Conservation (phyloP, 495 filamentous ascomycete species). For the Daldinia concentrica region DNA sequence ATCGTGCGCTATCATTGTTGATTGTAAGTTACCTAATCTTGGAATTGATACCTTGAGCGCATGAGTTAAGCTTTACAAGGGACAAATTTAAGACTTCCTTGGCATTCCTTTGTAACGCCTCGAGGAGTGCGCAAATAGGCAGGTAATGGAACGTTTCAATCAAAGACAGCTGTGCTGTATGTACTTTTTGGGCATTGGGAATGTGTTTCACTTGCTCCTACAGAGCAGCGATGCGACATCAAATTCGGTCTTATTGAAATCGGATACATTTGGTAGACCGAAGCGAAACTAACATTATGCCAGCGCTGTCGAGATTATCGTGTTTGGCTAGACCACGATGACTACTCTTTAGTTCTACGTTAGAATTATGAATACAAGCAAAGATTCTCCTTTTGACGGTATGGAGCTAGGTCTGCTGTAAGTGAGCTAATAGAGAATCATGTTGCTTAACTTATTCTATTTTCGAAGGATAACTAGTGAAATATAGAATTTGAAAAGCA, state of each 20-base stretch:
- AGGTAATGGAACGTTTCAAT: constrained; percentile 26
- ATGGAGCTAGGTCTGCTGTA: not conserved
- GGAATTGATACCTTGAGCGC: not conserved
- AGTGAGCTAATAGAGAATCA: not conserved
- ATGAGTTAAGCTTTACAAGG: not conserved
- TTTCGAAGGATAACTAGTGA: not conserved
- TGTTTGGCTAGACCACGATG: not conserved
- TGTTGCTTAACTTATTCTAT: constrained; percentile 6
- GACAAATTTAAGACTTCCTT: not conserved
- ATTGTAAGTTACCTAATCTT: constrained; percentile 3
- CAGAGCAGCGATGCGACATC: constrained; percentile 14
- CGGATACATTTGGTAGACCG: constrained; percentile 1
- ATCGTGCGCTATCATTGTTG: no score
- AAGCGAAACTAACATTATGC: not conserved
- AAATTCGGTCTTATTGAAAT: constrained; percentile 2
- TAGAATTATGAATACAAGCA: no score
- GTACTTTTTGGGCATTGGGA: not conserved
- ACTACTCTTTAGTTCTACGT: no score
- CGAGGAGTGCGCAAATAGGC: constrained; percentile 6
- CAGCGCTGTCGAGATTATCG: not conserved
- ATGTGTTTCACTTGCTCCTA: constrained; percentile 19
- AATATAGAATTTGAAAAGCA: not conserved
- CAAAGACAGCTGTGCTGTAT: not conserved
- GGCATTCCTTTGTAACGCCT: not conserved
- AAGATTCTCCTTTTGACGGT: not conserved